Evolutionary conservation across 805 yeast genomes (phyloP).

Genomic region (Pichia kluyveri): DNA sequence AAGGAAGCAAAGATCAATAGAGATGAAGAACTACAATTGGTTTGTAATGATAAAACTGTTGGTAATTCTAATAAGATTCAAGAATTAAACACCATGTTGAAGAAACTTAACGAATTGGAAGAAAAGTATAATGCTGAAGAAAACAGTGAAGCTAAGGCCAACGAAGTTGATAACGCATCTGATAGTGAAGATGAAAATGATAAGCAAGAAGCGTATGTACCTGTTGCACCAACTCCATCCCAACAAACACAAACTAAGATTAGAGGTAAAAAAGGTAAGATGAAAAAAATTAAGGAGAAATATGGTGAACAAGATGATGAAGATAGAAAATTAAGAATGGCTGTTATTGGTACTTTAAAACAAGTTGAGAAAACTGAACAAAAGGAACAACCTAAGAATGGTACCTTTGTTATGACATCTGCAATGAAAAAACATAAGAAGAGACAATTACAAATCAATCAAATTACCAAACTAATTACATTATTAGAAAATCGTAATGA

Average conservation of each 20-base stretch:
- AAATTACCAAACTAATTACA: conserved; percentile 24
- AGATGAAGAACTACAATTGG: conserved; percentile 23
- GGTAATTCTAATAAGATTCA: conserved; percentile 17
- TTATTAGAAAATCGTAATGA: conserved; percentile 20
- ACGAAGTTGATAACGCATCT: conserved; percentile 3
- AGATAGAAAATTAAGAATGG: conserved; percentile 66
- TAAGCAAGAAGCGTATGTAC: not conserved
- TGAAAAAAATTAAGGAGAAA: conserved; percentile 73
- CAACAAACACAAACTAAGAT: conserved; percentile 33
- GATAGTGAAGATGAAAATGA: not conserved
- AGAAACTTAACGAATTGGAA: conserved; percentile 17
- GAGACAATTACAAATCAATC: conserved; percentile 24
- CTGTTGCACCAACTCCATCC: conserved; percentile 11
- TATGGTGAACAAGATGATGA: conserved; percentile 91
- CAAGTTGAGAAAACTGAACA: conserved; percentile 28
- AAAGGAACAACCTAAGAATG: conserved; percentile 6
- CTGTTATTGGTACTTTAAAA: conserved; percentile 76
- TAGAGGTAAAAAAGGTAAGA: conserved; percentile 79
- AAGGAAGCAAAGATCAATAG: conserved; percentile 18
- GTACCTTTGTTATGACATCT: conserved; percentile 5
- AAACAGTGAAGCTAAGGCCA: conserved; percentile 7
- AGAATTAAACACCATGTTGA: conserved; percentile 25
- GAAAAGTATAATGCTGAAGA: conserved; percentile 3
- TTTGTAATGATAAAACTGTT: conserved; percentile 21
- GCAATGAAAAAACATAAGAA: conserved; percentile 15